Conservation (phyloP, 2,329 filamentous ascomycete genomes). For the Pyrenophora teres region DNA sequence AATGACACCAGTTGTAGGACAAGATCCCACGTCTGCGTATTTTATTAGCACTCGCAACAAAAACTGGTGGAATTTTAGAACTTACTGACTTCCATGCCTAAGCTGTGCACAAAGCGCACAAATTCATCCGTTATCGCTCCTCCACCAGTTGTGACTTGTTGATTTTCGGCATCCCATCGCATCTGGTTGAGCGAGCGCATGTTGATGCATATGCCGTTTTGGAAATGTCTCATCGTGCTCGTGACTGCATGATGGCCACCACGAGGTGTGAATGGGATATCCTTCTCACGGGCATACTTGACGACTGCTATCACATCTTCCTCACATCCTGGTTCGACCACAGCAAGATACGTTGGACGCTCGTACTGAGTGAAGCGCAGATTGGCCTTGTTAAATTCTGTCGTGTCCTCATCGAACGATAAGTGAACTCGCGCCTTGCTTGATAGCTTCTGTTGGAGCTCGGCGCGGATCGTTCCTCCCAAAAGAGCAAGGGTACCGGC, state of each 20-base stretch:
- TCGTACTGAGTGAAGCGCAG: constrained; percentile 11
- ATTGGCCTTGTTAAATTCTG: constrained; percentile 4
- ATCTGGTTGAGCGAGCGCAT: constrained; percentile 10
- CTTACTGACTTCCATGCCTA: constrained; percentile 14
- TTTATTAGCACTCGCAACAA: background rate
- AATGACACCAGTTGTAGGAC: constrained; percentile 11
- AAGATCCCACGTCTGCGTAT: constrained; percentile 3
- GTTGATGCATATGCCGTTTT: constrained; percentile 10
- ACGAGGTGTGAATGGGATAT: constrained; percentile 9
- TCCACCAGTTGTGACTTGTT: background rate
- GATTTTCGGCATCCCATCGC: constrained; percentile 2
- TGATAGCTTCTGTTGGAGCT: constrained; percentile 6
- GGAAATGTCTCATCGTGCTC: constrained; percentile 4
- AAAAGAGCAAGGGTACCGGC: background rate
- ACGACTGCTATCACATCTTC: constrained; percentile 2
- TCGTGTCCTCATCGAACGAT: constrained; percentile 1
- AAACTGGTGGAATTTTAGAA: background rate
- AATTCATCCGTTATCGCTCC: constrained; percentile 9
- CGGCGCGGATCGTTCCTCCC: constrained; percentile 3
- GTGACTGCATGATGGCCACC: constrained; percentile 10
- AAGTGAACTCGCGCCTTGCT: background rate
- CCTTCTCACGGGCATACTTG: constrained; percentile 7
- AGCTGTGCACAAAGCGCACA: constrained; percentile 3
- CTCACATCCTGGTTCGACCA: constrained; percentile 6
- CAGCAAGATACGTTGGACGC: constrained; percentile 7